Evolutionary conservation across 345 rosid species (phyloP).

Genomic region (Eucalyptus polyanthemos): DNA sequence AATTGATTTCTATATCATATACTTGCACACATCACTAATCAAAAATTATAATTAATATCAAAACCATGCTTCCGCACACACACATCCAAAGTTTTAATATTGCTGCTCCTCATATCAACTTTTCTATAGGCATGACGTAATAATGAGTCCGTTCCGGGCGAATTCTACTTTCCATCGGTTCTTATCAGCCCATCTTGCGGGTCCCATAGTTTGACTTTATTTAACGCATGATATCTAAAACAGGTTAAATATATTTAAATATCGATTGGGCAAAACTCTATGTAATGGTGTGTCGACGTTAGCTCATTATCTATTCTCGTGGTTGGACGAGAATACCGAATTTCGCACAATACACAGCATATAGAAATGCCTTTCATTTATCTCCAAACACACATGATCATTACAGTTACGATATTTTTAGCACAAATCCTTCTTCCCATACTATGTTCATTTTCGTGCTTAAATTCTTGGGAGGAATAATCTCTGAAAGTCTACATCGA

Average conservation of each 20-base stretch:
- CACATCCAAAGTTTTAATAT: no score
- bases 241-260: neutral
- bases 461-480: no score
- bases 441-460: neutral
- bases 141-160: neutral
- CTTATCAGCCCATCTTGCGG: neutral
- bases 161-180: neutral
- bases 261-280: neutral
- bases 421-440: neutral
- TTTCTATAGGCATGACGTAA: no score
- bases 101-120: no score
- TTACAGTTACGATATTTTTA: neutral
- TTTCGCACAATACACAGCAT: neutral
- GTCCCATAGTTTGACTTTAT: neutral
- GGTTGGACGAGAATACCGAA: neutral
- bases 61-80: fast-evolving
- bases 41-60: no score
- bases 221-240: no score
- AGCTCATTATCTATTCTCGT: neutral
- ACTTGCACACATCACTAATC: no score
- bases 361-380: neutral
- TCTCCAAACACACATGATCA: neutral
- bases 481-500: no score
- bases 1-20: no score
- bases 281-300: neutral